Base-by-base conservation (phyloP, 441 rosid genomes). In the Gossypium laxum region DNA sequence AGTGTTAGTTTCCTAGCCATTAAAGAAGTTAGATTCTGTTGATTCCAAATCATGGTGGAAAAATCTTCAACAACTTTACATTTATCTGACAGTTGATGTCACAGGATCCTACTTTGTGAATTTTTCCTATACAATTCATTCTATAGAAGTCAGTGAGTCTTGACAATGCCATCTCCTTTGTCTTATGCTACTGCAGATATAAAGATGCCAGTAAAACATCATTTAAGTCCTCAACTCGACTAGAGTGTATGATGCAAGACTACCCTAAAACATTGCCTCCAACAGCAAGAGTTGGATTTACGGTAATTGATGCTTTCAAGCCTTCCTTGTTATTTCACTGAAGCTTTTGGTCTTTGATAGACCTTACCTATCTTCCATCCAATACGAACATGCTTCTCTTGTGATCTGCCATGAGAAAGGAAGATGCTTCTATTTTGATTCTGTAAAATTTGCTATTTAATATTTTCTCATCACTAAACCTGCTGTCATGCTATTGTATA, bases 231-330 rank as follows among this genome's bases (percentile, higher is more conserved):
- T 91, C 98, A 69, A 90, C 98, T 78, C 85, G 97, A 56, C 85
- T 94, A 22, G 97, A 94, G 79, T 94, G 98, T 69, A 90, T 90
- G 98, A 94, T 94, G 98, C 98, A 91, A 84, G 97, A 94, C 81
- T 94, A 91, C 82, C 98, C 98, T 54, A 90, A 91, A 79, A 94
- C 98, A 43, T 75, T 94, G 81, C 89, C 97, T 55, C 88, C 96
- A 43, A 76, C 96, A 12, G 91, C 97, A 75, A 74, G 88, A 64
- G 97, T 93, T 80, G 98, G 98, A 73, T 93, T 90, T 80, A 90
- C 97, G 85, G 98, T 93, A 88, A 82, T 17, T 62, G 43, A 34
- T 75, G 50, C 76, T 58, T 30, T 41, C 30, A 38, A 57, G 47
- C 41, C 28, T 52, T 56, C 67, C 71, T 56, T 48, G 70, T 65